Evolutionary conservation across 495 filamentous ascomycete species (phyloP).

Genomic region (Xylaria palmicola): DNA sequence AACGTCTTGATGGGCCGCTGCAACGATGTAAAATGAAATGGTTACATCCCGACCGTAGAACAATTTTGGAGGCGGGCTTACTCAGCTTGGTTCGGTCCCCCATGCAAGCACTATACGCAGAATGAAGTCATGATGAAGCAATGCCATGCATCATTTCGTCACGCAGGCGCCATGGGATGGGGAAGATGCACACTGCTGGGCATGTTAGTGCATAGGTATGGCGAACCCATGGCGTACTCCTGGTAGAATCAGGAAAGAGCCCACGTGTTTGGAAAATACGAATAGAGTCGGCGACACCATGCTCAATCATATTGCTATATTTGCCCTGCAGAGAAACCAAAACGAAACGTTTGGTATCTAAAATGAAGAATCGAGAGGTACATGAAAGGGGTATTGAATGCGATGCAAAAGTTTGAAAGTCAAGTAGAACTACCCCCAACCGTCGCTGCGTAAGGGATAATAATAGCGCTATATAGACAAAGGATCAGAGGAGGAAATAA

Average conservation of each 20-base stretch:
- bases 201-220: too few species aligned
- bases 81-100: background rate
- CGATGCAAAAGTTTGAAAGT: constrained; percentile 1
- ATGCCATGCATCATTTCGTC: background rate
- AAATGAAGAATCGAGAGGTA: background rate
- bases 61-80: background rate
- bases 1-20: background rate
- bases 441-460: background rate
- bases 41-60: background rate
- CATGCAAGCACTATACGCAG: background rate
- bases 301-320: too few species aligned
- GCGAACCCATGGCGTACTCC: too few species aligned
- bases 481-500: background rate
- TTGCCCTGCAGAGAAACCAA: background rate
- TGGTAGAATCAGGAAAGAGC: too few species aligned
- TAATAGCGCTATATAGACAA: background rate
- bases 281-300: too few species aligned
- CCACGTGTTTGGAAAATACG: too few species aligned
- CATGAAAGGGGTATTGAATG: constrained; percentile 3
- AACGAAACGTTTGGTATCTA: background rate
- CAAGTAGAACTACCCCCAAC: background rate
- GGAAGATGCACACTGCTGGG: too few species aligned
- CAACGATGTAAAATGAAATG: background rate
- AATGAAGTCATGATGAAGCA: constrained; percentile 1
- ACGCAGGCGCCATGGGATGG: too few species aligned